Base-by-base conservation (phyloP, 2,329 filamentous ascomycete genomes). In the Aspergillus bombycis region DNA sequence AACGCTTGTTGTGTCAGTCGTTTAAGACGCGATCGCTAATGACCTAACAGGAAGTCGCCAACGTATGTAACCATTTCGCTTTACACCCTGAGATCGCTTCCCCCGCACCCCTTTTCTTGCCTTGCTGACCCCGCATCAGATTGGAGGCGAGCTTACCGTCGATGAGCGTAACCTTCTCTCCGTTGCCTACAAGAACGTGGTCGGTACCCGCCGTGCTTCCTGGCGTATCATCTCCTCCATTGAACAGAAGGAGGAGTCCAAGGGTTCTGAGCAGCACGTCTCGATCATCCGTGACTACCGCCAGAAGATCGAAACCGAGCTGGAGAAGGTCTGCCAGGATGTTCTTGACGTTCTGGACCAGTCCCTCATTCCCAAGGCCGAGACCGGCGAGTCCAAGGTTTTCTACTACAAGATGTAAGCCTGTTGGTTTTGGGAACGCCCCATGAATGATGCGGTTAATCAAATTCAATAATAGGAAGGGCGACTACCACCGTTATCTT, bases 381-480 rank as follows among this genome's bases (percentile, higher is more conserved):
- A 95, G 83, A 91, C 92, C 72, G 94, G 94, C 85, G 94, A 98
- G 88, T 97, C 93, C 81, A 98, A 97, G 90, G 94, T 98, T 80
- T 98, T 98, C 84, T 98, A 98, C 87, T 94, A 97, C 91, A 98
- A 98, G 90, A 98, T 98, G 94, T 97, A 85, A 93, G 97, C 79
- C 34, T 53, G 30, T 53, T 19, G 32, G 16, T n/a, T 19, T n/a
- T 21, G 34, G 14, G 34, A 34, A 50, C 91, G 91, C 83, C 94
- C 94, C 89, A 85, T 86, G 77, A 90, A 93, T 79, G 92, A 94
- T 73, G 28, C 4, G 28, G 12, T 36, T 28, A 55, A 55, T 55
- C 30, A 36, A 26, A 93, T 81, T 91, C 70, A 62, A 69, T 64
- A 70, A 79, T 72, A 97, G 94, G 94, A 97, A 97, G 92, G 94